phyloP scores from a whole-genome alignment of 148 eudicot species.

The Arbutus unedo region DNA sequence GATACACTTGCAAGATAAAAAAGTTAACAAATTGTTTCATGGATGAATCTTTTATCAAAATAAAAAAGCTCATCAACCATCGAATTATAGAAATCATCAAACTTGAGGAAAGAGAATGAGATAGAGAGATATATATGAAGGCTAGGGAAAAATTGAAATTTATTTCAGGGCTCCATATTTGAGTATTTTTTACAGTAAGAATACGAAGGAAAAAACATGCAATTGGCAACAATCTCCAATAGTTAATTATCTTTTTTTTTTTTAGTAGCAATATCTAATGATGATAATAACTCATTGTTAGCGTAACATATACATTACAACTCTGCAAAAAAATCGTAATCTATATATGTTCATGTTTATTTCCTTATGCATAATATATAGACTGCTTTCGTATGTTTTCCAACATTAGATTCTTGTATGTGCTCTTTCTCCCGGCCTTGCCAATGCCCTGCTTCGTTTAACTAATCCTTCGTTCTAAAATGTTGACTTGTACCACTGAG shows the following conservation, averaged over 20 bases:
- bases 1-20: neutral
- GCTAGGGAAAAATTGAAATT: neutral
- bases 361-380: neutral
- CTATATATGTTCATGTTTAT: neutral
- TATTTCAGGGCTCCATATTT: neutral
- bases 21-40: neutral
- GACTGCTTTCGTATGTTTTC: neutral
- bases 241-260: neutral
- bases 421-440: neutral
- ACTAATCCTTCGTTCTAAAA: neutral
- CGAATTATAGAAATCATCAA: neutral
- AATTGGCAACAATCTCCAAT: neutral
- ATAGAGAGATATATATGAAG: too few species aligned
- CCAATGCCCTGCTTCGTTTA: neutral
- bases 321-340: neutral
- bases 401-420: neutral
- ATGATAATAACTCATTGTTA: neutral
- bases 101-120: neutral
- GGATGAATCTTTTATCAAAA: neutral
- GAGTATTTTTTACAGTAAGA: neutral
- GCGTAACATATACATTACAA: neutral
- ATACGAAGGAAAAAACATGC: neutral
- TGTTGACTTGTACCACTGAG: slow-evolving; percentile 11
- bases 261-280: neutral
- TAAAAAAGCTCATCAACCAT: neutral